phyloP scores from a whole-genome alignment of 176 grass and related monocot genomes.

The Triticum aestivum region IWGSC_CS_RefSeq_v2.1 NC_057799.1:463601424-463601923 shows the following conservation, averaged over 20 bases:
- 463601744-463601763: conserved; percentile 1
- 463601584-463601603: background rate
- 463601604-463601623: background rate
- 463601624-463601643: background rate
- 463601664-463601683: conserved; percentile 19
- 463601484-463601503: conserved; percentile 40
- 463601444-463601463: conserved; percentile 19
- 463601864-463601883: conserved; percentile 15
- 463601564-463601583: conserved; percentile 13
- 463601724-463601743: conserved; percentile 23
- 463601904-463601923: background rate
- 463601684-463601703: background rate
- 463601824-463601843: background rate
- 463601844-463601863: background rate
- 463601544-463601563: conserved; percentile 44
- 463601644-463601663: background rate
- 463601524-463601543: conserved; percentile 40
- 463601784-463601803: conserved; percentile 14
- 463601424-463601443: background rate
- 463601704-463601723: background rate
- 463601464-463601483: conserved; percentile 57
- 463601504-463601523: conserved; percentile 38
- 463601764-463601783: conserved; percentile 14
- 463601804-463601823: background rate
- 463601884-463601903: background rate